Percentiles rank a stretch among this genome's conserved stretches.
phyloP scores from a whole-genome alignment of 768 basidiomycete species.

The Lactifluus rugatus region DNA sequence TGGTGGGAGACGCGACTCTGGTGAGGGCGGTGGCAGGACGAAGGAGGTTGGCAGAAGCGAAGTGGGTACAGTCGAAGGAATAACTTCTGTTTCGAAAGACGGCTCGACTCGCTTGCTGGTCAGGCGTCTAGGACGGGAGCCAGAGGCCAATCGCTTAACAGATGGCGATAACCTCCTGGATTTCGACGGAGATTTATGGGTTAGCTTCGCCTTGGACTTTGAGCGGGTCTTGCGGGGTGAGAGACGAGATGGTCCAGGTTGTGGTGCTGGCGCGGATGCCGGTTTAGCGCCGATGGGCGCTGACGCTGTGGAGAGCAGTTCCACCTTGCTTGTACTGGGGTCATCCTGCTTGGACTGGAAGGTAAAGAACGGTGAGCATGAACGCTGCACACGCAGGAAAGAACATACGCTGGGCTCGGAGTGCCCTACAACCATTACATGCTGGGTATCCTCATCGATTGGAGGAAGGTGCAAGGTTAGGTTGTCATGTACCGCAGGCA shows the following conservation, averaged over 20 bases:
- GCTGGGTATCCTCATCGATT: slow-evolving; percentile 24
- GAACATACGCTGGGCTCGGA: neutral
- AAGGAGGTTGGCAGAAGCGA: slow-evolving; percentile 56
- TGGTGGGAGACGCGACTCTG: slow-evolving; percentile 52
- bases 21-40: slow-evolving; percentile 70
- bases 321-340: neutral
- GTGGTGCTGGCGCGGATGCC: neutral
- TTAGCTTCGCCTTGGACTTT: slow-evolving; percentile 7
- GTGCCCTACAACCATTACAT: neutral
- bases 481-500: neutral
- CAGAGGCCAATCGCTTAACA: slow-evolving; percentile 28
- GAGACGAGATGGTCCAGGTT: slow-evolving; percentile 4
- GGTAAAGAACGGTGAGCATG: neutral
- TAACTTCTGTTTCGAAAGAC: slow-evolving; percentile 46
- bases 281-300: neutral
- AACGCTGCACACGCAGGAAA: neutral
- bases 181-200: slow-evolving; percentile 5
- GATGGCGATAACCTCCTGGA: slow-evolving; percentile 21
- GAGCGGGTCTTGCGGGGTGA: slow-evolving; percentile 13
- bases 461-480: slow-evolving; percentile 14
- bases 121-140: slow-evolving; percentile 26
- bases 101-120: slow-evolving; percentile 26
- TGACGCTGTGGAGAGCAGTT: neutral
- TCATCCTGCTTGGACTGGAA: too few species aligned
- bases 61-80: slow-evolving; percentile 26